phyloP scores from a whole-genome alignment of 1,139 yeast species.

The Arxiozyma slooffiae region DNA sequence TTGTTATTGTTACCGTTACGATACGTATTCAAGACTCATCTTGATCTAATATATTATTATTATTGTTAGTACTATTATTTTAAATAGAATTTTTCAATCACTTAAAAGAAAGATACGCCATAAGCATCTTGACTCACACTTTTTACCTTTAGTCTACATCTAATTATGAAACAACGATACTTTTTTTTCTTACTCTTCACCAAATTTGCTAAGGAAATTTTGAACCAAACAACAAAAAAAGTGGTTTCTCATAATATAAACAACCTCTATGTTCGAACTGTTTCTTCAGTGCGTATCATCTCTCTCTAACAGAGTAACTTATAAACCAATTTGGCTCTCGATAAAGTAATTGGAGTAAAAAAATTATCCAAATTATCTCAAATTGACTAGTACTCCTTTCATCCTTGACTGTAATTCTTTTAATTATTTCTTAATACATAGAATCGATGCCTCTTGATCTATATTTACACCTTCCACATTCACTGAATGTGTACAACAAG shows the following conservation, averaged over 20 bases:
- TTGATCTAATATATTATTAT: slow-evolving; percentile 67
- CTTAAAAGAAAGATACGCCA: slow-evolving; percentile 78
- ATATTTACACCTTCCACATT: slow-evolving; percentile 88
- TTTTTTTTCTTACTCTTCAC: slow-evolving; percentile 35
- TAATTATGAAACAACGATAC: neutral
- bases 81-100: slow-evolving; percentile 75
- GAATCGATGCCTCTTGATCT: slow-evolving; percentile 87
- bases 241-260: slow-evolving; percentile 82
- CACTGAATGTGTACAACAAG: slow-evolving; percentile 85
- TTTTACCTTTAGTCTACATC: neutral
- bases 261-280: slow-evolving; percentile 90
- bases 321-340: slow-evolving; percentile 97
- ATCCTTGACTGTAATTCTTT: slow-evolving; percentile 68
- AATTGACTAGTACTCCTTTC: slow-evolving; percentile 3
- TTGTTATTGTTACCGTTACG: no score
- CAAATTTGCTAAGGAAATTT: slow-evolving; percentile 70
- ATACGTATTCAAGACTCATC: slow-evolving; percentile 38
- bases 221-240: slow-evolving; percentile 71
- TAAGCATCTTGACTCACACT: slow-evolving; percentile 33
- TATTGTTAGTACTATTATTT: slow-evolving; percentile 58
- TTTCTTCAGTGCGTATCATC: slow-evolving; percentile 78
- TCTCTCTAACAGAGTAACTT: slow-evolving; percentile 86
- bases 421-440: slow-evolving; percentile 70
- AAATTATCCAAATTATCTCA: slow-evolving; percentile 43
- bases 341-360: slow-evolving; percentile 85